phyloP scores from a whole-genome alignment of 345 rosid species.

The Eucalyptus virginea region DNA sequence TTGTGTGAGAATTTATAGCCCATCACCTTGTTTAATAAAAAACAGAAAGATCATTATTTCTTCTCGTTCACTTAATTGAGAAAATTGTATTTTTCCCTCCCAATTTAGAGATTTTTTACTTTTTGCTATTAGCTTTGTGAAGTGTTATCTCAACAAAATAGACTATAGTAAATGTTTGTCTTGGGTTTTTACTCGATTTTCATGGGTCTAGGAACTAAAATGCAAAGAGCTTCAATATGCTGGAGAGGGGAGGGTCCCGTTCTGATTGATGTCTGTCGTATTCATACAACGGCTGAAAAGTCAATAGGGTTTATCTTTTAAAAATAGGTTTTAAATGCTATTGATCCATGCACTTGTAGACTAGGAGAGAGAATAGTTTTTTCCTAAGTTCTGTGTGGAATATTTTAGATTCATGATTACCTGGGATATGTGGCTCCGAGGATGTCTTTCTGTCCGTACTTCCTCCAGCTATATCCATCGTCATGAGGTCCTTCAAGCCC shows the following conservation, averaged over 20 bases:
- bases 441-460: conserved; percentile 89
- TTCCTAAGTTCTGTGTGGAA: neutral
- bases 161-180: neutral
- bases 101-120: neutral
- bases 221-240: neutral
- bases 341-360: neutral
- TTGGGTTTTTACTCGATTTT: neutral
- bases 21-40: neutral
- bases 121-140: neutral
- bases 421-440: conserved; percentile 83
- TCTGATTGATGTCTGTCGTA: neutral
- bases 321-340: neutral
- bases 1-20: neutral
- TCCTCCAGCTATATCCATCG: conserved; percentile 84
- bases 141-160: neutral
- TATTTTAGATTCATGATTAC: neutral
- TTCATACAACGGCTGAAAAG: neutral
- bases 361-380: neutral
- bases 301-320: neutral
- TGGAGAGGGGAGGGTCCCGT: neutral
- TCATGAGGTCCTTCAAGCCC: conserved; percentile 61
- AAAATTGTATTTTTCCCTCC: neutral
- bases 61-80: neutral
- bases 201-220: neutral
- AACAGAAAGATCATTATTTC: neutral